Evolutionary conservation across 2,329 filamentous ascomycete genomes (phyloP).

Genomic region (Claviceps lovelessii): DNA sequence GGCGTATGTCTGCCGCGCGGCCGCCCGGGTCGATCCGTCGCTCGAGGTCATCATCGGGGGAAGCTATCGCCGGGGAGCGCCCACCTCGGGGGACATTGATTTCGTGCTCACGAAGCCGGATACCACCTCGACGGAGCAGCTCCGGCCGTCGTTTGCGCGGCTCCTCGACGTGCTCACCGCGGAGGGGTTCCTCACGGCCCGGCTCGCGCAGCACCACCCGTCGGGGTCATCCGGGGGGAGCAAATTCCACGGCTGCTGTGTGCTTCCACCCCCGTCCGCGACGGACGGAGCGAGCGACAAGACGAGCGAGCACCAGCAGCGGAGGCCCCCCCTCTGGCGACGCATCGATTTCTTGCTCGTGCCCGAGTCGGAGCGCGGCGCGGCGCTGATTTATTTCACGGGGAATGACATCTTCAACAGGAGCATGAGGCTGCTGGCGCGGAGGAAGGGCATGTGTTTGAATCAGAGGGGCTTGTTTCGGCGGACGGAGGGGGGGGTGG

Average conservation of each 20-base stretch:
- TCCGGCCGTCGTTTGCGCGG: slow-evolving; percentile 46
- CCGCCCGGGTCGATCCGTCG: slow-evolving; percentile 43
- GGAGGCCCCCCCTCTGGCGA: slow-evolving; percentile 47
- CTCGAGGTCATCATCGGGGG: slow-evolving; percentile 66
- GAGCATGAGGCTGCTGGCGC: slow-evolving; percentile 65
- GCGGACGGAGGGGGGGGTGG: slow-evolving; percentile 41
- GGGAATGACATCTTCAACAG: slow-evolving; percentile 92
- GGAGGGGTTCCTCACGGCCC: slow-evolving; percentile 50
- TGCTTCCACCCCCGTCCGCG: slow-evolving; percentile 35
- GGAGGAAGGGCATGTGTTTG: slow-evolving; percentile 66
- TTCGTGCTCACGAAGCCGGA: slow-evolving; percentile 61
- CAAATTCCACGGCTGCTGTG: slow-evolving; percentile 82
- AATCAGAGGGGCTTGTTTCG: slow-evolving; percentile 72
- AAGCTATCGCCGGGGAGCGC: slow-evolving; percentile 69
- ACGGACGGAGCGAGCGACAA: slow-evolving; percentile 14
- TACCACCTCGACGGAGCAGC: slow-evolving; percentile 36
- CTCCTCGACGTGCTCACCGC: slow-evolving; percentile 49
- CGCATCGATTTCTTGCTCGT: slow-evolving; percentile 77
- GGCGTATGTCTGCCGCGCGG: slow-evolving; percentile 43
- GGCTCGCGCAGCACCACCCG: slow-evolving; percentile 16
- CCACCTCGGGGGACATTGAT: slow-evolving; percentile 69
- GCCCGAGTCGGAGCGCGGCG: slow-evolving; percentile 64
- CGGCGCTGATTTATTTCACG: slow-evolving; percentile 86
- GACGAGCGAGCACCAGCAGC: slow-evolving; percentile 7
- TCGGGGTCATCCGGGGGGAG: slow-evolving; percentile 37